Conservation (phyloP, 1,284 basidiomycete species). For the Malassezia sympodialis region DNA sequence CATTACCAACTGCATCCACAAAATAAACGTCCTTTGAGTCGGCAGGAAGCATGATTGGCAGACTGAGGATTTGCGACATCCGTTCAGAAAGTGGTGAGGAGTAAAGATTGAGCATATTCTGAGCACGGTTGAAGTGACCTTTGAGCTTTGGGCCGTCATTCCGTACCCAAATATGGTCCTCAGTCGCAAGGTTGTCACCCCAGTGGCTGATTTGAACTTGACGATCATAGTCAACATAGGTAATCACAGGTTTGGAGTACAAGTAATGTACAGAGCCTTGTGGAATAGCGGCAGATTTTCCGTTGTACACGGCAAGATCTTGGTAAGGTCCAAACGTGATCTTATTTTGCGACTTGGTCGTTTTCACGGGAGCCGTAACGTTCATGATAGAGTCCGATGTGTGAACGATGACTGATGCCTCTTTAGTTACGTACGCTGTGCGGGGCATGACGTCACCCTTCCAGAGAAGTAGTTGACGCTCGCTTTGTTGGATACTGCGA, state of each 20-base stretch:
- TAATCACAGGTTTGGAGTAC: slow-evolving; percentile 67
- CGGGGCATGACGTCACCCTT: slow-evolving; percentile 64
- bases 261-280: slow-evolving; percentile 65
- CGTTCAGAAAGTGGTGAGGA: slow-evolving; percentile 59
- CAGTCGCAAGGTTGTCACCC: slow-evolving; percentile 85
- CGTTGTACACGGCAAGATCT: slow-evolving; percentile 58
- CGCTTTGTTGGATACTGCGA: slow-evolving; percentile 61
- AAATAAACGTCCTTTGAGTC: slow-evolving; percentile 25
- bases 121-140: slow-evolving; percentile 86
- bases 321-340: slow-evolving; percentile 80
- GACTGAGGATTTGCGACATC: background rate
- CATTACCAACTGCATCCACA: slow-evolving; percentile 66
- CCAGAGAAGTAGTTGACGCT: slow-evolving; percentile 72
- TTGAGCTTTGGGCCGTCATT: slow-evolving; percentile 86
- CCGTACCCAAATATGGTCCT: slow-evolving; percentile 72
- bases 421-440: slow-evolving; percentile 68
- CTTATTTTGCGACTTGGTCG: slow-evolving; percentile 65
- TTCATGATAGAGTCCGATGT: slow-evolving; percentile 21
- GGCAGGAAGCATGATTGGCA: slow-evolving; percentile 15
- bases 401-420: slow-evolving; percentile 68
- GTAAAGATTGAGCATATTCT: slow-evolving; percentile 67
- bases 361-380: slow-evolving; percentile 51
- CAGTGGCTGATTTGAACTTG: slow-evolving; percentile 87
- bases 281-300: slow-evolving; percentile 31
- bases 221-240: slow-evolving; percentile 64